Evolutionary conservation across 345 rosid genomes (phyloP).

Genomic region (Clarkia xantiana): DNA sequence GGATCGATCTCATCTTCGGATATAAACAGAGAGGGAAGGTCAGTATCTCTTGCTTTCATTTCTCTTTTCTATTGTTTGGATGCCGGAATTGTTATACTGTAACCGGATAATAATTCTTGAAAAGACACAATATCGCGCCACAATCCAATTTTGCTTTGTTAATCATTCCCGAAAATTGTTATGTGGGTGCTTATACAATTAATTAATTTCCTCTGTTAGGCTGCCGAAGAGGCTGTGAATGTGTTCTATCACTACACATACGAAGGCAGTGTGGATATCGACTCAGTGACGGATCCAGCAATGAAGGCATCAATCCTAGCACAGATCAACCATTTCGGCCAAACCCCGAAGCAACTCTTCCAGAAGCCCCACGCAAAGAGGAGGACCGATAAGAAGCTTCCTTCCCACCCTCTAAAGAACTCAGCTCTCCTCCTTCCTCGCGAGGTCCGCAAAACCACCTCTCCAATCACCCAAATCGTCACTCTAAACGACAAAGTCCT

Average conservation of each 20-base stretch:
- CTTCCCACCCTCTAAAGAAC: slow-evolving; percentile 77
- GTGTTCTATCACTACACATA: slow-evolving; percentile 99
- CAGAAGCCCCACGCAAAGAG: slow-evolving; percentile 86
- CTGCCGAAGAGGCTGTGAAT: slow-evolving; percentile 96
- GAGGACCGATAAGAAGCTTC: slow-evolving; percentile 54
- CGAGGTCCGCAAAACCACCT: slow-evolving; percentile 63
- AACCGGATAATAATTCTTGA: too few species aligned
- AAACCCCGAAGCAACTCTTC: slow-evolving; percentile 97
- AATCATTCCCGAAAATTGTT: too few species aligned
- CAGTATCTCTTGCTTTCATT: slow-evolving; percentile 6
- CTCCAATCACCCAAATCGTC: slow-evolving; percentile 69
- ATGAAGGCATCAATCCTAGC: slow-evolving; percentile 99
- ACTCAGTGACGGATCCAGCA: slow-evolving; percentile 93
- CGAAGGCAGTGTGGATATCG: slow-evolving; percentile 98
- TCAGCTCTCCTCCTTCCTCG: slow-evolving; percentile 72
- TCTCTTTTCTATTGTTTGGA: background rate
- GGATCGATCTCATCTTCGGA: slow-evolving; percentile 99
- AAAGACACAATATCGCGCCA: too few species aligned
- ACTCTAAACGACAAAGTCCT: slow-evolving; percentile 73
- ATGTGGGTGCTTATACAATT: background rate
- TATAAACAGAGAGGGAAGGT: slow-evolving; percentile 98
- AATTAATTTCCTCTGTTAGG: slow-evolving; percentile 43
- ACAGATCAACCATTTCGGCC: slow-evolving; percentile 98
- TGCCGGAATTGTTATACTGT: too few species aligned
- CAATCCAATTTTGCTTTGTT: background rate